These are phyloP conservation scores for Ploettnerulaceae sp. DNA, from an alignment of 2,329 filamentous ascomycete species.

Conservation along the genomic window DNA sequence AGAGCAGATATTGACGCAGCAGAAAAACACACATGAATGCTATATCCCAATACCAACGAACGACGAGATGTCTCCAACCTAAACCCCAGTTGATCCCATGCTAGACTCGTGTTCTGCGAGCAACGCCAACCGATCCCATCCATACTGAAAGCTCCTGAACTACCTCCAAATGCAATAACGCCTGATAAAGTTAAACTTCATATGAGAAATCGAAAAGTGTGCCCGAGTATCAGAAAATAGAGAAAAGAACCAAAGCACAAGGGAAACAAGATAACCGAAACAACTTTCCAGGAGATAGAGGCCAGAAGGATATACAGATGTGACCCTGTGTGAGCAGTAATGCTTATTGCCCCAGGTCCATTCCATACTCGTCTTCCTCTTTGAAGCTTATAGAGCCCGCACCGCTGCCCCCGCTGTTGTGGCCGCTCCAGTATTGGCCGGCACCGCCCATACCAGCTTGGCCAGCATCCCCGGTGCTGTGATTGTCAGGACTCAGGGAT, in stretches of 20 bases:
- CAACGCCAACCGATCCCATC: slow-evolving; percentile 19
- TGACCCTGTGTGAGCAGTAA: slow-evolving; percentile 3
- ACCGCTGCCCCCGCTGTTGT: slow-evolving; percentile 67
- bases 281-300: neutral
- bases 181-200: slow-evolving; percentile 28
- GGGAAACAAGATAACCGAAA: no score
- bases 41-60: slow-evolving; percentile 16
- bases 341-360: slow-evolving; percentile 58
- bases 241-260: slow-evolving; percentile 13
- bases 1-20: slow-evolving; percentile 16
- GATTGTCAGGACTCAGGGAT: slow-evolving; percentile 49
- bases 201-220: slow-evolving; percentile 13
- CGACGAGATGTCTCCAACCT: slow-evolving; percentile 17
- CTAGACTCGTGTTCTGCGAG: slow-evolving; percentile 29
- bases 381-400: slow-evolving; percentile 71
- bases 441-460: slow-evolving; percentile 29
- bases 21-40: slow-evolving; percentile 21
- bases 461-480: slow-evolving; percentile 31
- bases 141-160: slow-evolving; percentile 24
- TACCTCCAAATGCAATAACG: slow-evolving; percentile 34
- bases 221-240: slow-evolving; percentile 21
- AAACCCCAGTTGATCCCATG: slow-evolving; percentile 17
- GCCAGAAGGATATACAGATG: neutral
- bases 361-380: slow-evolving; percentile 89
- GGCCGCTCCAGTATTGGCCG: slow-evolving; percentile 60